Evolutionary conservation across 306 rosid genomes (phyloP).

Genomic region (Cicer yamashitae): DNA sequence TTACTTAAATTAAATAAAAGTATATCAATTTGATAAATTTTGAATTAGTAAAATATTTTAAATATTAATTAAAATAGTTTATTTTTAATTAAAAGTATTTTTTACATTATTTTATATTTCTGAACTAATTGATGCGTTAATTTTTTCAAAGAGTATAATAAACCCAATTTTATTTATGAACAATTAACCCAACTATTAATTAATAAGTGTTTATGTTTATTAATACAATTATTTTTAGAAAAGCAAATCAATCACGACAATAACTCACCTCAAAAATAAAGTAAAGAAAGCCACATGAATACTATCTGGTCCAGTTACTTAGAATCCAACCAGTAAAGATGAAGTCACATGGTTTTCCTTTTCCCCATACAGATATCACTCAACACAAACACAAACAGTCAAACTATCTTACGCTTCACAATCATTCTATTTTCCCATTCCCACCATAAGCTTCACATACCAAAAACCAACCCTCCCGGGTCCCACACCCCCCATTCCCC

Average conservation of each 20-base stretch:
- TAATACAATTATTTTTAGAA: background rate
- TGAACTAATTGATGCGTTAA: too few relatives aligned
- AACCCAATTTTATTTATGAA: too few relatives aligned
- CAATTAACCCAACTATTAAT: too few relatives aligned
- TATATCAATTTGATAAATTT: too few relatives aligned
- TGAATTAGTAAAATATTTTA: too few relatives aligned
- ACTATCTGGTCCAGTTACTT: background rate
- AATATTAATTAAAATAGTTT: too few relatives aligned
- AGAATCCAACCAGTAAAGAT: slow-evolving; percentile 23
- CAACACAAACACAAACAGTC: slow-evolving; percentile 26
- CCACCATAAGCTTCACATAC: slow-evolving; percentile 15
- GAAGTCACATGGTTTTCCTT: slow-evolving; percentile 48
- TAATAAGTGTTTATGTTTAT: too few relatives aligned
- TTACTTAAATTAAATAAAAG: too few relatives aligned
- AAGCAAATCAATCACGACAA: background rate
- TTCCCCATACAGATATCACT: slow-evolving; percentile 39
- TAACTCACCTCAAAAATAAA: background rate
- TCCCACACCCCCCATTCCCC: slow-evolving; percentile 31
- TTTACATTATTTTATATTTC: too few relatives aligned
- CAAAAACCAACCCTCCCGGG: slow-evolving; percentile 28
- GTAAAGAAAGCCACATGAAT: background rate
- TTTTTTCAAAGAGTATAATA: too few relatives aligned
- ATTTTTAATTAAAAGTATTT: too few relatives aligned
- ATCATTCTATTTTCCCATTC: slow-evolving; percentile 43
- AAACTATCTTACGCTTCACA: slow-evolving; percentile 48